These are phyloP conservation scores for Rhinocladiella similis DNA, from an alignment of 2,329 filamentous ascomycete species.

Conservation along the genomic window DNA sequence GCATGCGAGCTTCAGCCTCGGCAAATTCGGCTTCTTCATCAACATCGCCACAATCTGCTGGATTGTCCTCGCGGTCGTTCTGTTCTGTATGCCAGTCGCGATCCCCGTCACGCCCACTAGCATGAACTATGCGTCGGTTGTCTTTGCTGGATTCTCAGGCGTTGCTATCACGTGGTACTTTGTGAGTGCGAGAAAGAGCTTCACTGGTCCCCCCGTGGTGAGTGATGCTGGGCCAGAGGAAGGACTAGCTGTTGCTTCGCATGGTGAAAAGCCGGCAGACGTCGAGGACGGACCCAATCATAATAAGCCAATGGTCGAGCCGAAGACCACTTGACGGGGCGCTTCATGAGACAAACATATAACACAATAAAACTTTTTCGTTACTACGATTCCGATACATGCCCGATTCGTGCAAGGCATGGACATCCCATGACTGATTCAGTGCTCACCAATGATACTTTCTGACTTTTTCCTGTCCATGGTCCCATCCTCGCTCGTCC, in stretches of 20 bases:
- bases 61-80: conserved; percentile 52
- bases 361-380: neutral
- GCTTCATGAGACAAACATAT: neutral
- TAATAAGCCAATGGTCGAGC: neutral
- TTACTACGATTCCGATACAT: neutral
- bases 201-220: conserved; percentile 54
- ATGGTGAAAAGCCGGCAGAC: neutral
- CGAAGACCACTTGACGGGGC: neutral
- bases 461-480: neutral
- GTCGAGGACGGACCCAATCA: neutral
- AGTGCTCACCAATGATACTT: neutral
- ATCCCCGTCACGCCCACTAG: conserved; percentile 38
- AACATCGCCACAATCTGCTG: conserved; percentile 49
- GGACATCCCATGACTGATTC: too few species aligned
- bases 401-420: too few species aligned
- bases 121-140: conserved; percentile 47
- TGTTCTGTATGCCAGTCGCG: conserved; percentile 47
- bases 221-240: conserved; percentile 5
- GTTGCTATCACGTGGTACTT: conserved; percentile 62
- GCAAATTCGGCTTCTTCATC: conserved; percentile 42
- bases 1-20: conserved; percentile 52
- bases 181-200: conserved; percentile 62
- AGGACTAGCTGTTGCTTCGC: conserved; percentile 2
- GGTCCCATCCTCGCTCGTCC: neutral
- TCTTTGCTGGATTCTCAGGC: conserved; percentile 37